A percentile compares a stretch with the other conserved stretches of the same genome.
phyloP scores from a whole-genome alignment of 176 grass and related monocot species.

The Bolboschoenus planiculmis region DNA sequence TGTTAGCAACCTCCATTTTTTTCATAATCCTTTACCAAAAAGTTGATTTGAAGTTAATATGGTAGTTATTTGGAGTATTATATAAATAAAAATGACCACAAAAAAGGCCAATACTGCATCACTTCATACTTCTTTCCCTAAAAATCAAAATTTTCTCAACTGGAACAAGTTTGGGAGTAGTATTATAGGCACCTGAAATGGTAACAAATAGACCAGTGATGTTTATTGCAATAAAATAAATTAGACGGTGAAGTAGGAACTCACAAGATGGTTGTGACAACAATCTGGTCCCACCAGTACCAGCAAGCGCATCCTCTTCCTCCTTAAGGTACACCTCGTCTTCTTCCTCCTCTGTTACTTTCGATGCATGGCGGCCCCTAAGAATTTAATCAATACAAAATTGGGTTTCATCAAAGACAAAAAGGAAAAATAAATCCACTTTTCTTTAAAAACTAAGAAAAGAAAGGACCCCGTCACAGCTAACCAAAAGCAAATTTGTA shows the following conservation, averaged over 20 bases:
- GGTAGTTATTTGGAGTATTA: neutral
- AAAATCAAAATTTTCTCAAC: neutral
- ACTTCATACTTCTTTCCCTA: neutral
- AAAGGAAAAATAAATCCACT: neutral
- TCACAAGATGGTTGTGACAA: slow-evolving; percentile 65
- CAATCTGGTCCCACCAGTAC: slow-evolving; percentile 57
- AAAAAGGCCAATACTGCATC: neutral
- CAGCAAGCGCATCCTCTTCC: slow-evolving; percentile 60
- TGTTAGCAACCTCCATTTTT: neutral
- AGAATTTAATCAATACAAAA: slow-evolving; percentile 1
- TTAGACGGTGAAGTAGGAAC: slow-evolving; percentile 7
- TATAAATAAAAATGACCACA: neutral
- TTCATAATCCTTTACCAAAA: neutral
- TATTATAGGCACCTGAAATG: neutral
- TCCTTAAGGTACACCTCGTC: slow-evolving; percentile 78
- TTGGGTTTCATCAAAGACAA: neutral
- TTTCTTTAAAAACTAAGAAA: neutral
- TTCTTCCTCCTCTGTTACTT: slow-evolving; percentile 76
- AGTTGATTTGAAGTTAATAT: neutral
- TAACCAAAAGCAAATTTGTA: neutral
- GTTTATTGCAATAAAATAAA: neutral
- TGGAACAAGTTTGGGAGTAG: neutral
- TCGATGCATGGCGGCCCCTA: slow-evolving; percentile 72
- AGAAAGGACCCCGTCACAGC: neutral
- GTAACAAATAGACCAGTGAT: neutral